Evolutionary conservation across 192 early-diverging fungal genomes (phyloP), one percentile per base, ranked within the genome.

Genomic region (Coemansia interrupta): DNA sequence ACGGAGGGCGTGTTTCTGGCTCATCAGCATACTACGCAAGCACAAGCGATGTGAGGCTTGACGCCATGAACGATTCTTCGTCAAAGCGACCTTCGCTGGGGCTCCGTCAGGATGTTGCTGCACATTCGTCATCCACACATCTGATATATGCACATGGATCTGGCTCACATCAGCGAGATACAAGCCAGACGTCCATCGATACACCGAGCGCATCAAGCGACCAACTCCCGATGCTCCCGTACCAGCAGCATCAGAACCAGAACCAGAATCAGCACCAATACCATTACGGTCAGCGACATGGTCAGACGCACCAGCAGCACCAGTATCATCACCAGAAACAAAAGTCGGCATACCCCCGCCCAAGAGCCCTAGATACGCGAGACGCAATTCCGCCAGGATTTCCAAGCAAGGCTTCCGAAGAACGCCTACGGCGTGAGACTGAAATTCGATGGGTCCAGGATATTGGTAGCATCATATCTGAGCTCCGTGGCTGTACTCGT

Each of bases 401-500:
- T 32, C 69, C 70, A 11, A 73, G 65, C 40, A 68, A 67, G 41
- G 53, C 59, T 14, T 72, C 70, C 2, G 70, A 79, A 59, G 70
- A 79, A 49, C 62, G 70, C 20, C 60, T 79, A 56, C 76, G 69
- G 36, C 70, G 76, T 44, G 76, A 79, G 61, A 73, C 76, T 0
- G 76, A 79, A 44, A 68, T 79, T 38, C 64, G 66, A 8, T 79
- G 76, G 76, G 63, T 79, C 11, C 66, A 73, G 49, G 76, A 73
- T 38, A 64, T 79, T 45, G 70, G 61, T 41, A 69, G 54, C 5
- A 66, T 63, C 18, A 59, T 79, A 43, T 38, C 63, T 2, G 43
- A 66, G 46, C 32, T 79, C 50, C 76, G 70, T 28, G 57, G 39
- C n/a, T 40, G 56, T 11, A 50, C 52, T 1, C 66, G 64, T 36